Base-by-base conservation (phyloP, 1,284 basidiomycete genomes). In the Blastosporella zonata region DNA sequence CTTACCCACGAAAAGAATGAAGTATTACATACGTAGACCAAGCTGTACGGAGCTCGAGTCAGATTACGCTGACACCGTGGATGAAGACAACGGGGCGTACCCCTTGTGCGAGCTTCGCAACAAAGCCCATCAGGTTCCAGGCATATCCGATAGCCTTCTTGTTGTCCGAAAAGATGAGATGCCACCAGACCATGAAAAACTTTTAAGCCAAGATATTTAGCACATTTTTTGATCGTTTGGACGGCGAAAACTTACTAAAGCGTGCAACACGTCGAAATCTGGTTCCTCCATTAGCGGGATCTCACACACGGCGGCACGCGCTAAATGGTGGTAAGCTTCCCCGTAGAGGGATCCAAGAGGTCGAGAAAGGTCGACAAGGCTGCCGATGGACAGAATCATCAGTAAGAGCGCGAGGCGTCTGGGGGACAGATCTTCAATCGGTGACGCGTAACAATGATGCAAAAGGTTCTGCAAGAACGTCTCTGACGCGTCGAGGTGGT, bases 111-210 rank as follows among this genome's bases (percentile, higher is more conserved):
- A 81, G 61, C 61, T 81, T 81, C 18, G 76, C 75, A 4, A 79
- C 71, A 47, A 79, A 74, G 9, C 82, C 82, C 77, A 84, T 78
- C 35, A 85, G 68, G 48, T 81, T 80, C 81, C 82, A 84, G 6
- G 82, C 82, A 54, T 84, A 82, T 18, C 81, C 79, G 8, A 82
- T 72, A 0, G 81, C 79, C 53, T 81, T 81, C 55, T 79, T 81
- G 59, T 83, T 79, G 58, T 82, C 80, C 6, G 82, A 83, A 56
- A 83, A 85, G 55, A 83, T 78, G 21, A 84, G 70, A 44, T 85
- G 76, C 59, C 82, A 85, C 77, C 81, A 84, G 36, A 82, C 75
- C 81, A 85, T 85, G 62, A 82, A 83, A 59, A 85, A 84, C 79
- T 34, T 5, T n/a, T 84, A 50, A 7, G 18, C 13, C 7, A 27